Conservation (phyloP, 225 moss, liverwort and hornwort species). For the Rhytidiadelphus loreus region DNA sequence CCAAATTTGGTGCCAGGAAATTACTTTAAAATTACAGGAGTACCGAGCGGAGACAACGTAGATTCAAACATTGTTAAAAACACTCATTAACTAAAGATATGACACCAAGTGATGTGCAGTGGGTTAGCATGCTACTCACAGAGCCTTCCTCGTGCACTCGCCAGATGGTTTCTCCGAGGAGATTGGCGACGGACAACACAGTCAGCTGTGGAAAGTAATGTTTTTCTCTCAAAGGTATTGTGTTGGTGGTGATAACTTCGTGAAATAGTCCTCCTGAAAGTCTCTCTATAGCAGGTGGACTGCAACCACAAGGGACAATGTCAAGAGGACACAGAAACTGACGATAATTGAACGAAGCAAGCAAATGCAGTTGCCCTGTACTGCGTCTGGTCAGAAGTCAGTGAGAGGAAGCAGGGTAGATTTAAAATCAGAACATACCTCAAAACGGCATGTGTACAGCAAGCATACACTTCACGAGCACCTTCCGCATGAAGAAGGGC, state of each 20-base stretch:
- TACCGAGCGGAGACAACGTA: neutral
- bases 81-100: neutral
- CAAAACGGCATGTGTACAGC: slow-evolving; percentile 93
- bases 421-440: slow-evolving; percentile 28
- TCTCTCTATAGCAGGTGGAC: slow-evolving; percentile 86
- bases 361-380: neutral
- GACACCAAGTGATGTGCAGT: neutral
- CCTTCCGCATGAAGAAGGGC: slow-evolving; percentile 91
- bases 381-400: neutral
- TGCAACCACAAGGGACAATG: slow-evolving; percentile 2
- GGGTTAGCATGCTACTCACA: slow-evolving; percentile 52
- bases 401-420: neutral
- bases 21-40: neutral
- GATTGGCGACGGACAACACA: slow-evolving; percentile 92
- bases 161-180: slow-evolving; percentile 95
- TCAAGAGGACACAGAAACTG: neutral
- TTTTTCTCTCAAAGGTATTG: slow-evolving; percentile 75
- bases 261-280: slow-evolving; percentile 92
- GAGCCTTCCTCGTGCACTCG: slow-evolving; percentile 93
- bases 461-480: slow-evolving; percentile 93
- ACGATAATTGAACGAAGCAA: neutral
- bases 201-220: slow-evolving; percentile 86
- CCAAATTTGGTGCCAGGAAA: neutral
- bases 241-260: slow-evolving; percentile 89
- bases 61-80: neutral